Conservation (phyloP, 441 rosid genomes). For the Jatropha podagrica region DNA sequence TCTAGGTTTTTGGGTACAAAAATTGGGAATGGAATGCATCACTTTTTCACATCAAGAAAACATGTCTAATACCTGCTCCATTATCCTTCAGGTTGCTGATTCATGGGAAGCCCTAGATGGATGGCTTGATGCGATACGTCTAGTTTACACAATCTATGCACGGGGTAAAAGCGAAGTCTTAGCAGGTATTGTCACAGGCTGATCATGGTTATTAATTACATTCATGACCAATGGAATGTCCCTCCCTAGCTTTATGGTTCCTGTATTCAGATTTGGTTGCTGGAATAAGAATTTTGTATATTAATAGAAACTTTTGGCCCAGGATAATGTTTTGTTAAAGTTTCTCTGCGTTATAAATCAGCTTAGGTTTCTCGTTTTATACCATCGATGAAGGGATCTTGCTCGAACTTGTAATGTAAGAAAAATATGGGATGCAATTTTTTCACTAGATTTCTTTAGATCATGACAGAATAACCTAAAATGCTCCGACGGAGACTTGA, state of each 20-base stretch:
- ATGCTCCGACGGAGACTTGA: not conserved
- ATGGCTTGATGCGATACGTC: conserved; percentile 94
- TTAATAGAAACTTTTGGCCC: conserved; percentile 12
- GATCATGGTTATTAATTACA: conserved; percentile 20
- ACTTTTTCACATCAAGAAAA: not conserved
- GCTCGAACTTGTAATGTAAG: not conserved
- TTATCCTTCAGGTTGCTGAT: conserved; percentile 74
- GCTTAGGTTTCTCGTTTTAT: conserved; percentile 9
- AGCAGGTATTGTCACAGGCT: conserved; percentile 86
- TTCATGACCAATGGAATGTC: conserved; percentile 10
- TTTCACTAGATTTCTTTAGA: not conserved
- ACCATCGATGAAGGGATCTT: not conserved
- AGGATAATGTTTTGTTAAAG: conserved; percentile 4
- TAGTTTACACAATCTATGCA: conserved; percentile 85
- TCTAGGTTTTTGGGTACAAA: not conserved
- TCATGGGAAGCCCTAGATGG: conserved; percentile 96
- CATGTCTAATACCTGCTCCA: conserved; percentile 1
- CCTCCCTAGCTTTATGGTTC: conserved; percentile 11
- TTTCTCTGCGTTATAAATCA: conserved; percentile 12
- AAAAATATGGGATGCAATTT: no score
- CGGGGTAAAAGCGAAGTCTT: conserved; percentile 86
- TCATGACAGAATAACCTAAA: not conserved
- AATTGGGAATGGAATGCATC: not conserved
- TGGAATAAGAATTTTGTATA: conserved; percentile 28
- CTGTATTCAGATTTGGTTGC: conserved; percentile 17